Evolutionary conservation across 2,329 filamentous ascomycete genomes (phyloP), one percentile per base, ranked within the genome.

Genomic region (Fusarium udum): DNA sequence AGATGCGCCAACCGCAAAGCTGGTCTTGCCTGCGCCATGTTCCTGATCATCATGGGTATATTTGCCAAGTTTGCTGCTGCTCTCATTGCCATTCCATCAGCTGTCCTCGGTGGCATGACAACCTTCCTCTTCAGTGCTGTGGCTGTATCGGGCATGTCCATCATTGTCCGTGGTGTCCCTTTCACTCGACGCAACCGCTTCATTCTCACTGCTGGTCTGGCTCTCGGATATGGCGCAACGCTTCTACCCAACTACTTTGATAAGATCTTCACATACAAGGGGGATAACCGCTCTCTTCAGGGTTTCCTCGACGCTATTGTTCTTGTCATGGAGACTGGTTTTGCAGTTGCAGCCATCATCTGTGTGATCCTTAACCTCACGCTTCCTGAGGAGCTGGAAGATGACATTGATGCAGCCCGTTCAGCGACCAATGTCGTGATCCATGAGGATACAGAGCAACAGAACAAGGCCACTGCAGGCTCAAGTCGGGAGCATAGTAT

Each of bases 151-250:
- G 94, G 94, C 75, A 89, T 96, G 69, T 88, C 92, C 55, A 95
- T 96, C 75, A 91, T 96, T 71, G 86, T 89, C 7, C 89, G 89
- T 24, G 88, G 88, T 40, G 89, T 93, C 5, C 87, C 89, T 0
- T 95, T 95, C 79, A 94, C 89, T n/a, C 89, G 93, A 42, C 90
- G 94, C 58, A 95, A 93, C 77, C 88, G 94, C 31, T 96, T 96
- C 83, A 93, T 96, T 77, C 86, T 96, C 16, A 95, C 94, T 0
- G 92, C 92, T 0, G 89, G 91, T 1, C 84, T 96, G 37, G 87
- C 92, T 0, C 84, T 95, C 34, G 94, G 94, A 37, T 93, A 93
- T 72, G 90, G 91, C 63, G 91, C 91, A 15, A 92, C 90, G 1
- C 83, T 93, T 1, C 87, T 92, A 6, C 89, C 90, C 0, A 88